Evolutionary conservation across 345 rosid species (phyloP).

Genomic region (Ailanthus altissimus): DNA sequence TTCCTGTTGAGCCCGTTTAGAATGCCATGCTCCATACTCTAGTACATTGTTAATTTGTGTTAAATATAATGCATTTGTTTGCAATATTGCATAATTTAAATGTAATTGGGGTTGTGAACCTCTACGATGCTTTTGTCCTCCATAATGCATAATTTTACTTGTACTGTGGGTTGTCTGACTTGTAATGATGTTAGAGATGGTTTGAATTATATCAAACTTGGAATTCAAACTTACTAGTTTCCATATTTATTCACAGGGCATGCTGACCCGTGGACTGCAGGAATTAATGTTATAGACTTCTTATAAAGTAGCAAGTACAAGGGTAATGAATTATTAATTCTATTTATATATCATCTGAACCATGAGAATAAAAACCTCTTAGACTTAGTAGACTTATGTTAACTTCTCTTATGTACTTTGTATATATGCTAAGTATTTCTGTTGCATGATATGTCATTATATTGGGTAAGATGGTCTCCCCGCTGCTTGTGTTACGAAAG

Average conservation of each 20-base stretch:
- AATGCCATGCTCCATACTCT: not conserved
- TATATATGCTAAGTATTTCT: not conserved
- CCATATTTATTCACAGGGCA: slow-evolving; percentile 12
- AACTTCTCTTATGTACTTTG: not conserved
- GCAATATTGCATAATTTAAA: not conserved
- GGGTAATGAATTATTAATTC: not conserved
- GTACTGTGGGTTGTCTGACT: not conserved
- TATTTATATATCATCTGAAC: not conserved
- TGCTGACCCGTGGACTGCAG: not conserved
- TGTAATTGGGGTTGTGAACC: not conserved
- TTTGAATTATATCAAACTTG: not conserved
- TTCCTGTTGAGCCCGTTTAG: not conserved
- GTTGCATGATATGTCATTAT: not conserved
- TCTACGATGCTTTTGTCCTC: not conserved
- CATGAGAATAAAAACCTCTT: not conserved
- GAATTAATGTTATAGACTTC: not conserved
- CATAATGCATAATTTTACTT: not conserved
- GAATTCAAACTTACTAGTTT: not conserved
- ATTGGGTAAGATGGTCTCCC: not conserved
- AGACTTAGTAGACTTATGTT: not conserved
- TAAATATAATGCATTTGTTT: not conserved
- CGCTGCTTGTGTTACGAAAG: not conserved
- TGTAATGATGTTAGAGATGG: not conserved
- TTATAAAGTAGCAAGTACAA: not conserved
- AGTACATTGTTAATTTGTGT: not conserved